phyloP scores from a whole-genome alignment of 1,139 yeast species.

The Candida sp. region DNA sequence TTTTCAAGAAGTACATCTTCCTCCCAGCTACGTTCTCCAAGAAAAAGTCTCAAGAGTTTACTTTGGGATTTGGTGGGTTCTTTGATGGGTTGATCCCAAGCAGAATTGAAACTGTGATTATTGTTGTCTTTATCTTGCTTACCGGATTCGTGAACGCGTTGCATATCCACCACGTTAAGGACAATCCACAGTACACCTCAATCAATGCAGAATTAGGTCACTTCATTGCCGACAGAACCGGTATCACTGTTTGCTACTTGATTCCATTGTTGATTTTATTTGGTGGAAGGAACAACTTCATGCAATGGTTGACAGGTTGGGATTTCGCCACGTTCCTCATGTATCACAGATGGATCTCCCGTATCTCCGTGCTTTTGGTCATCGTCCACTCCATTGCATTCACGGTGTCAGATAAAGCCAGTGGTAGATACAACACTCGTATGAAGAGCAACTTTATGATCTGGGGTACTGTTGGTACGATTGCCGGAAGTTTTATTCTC shows the following conservation, averaged over 20 bases:
- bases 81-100: slow-evolving; percentile 26
- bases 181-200: slow-evolving; percentile 32
- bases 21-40: slow-evolving; percentile 33
- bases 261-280: slow-evolving; percentile 31
- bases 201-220: slow-evolving; percentile 19
- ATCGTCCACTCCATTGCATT: slow-evolving; percentile 29
- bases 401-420: slow-evolving; percentile 17
- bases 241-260: slow-evolving; percentile 26
- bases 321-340: slow-evolving; percentile 31
- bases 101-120: slow-evolving; percentile 28
- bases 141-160: slow-evolving; percentile 40
- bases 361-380: slow-evolving; percentile 24
- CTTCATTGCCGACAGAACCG: slow-evolving; percentile 33
- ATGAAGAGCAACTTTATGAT: slow-evolving; percentile 27
- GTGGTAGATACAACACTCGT: slow-evolving; percentile 15
- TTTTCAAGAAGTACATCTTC: slow-evolving; percentile 29
- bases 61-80: slow-evolving; percentile 19
- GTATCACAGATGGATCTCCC: slow-evolving; percentile 35
- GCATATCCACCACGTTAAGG: slow-evolving; percentile 20
- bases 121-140: slow-evolving; percentile 46
- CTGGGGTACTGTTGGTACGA: slow-evolving; percentile 53
- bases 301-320: slow-evolving; percentile 34
- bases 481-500: slow-evolving; percentile 34
- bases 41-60: slow-evolving; percentile 21
- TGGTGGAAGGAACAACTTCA: slow-evolving; percentile 37